Conservation (phyloP, 805 yeast species). For the Komagataella pastoris region DNA sequence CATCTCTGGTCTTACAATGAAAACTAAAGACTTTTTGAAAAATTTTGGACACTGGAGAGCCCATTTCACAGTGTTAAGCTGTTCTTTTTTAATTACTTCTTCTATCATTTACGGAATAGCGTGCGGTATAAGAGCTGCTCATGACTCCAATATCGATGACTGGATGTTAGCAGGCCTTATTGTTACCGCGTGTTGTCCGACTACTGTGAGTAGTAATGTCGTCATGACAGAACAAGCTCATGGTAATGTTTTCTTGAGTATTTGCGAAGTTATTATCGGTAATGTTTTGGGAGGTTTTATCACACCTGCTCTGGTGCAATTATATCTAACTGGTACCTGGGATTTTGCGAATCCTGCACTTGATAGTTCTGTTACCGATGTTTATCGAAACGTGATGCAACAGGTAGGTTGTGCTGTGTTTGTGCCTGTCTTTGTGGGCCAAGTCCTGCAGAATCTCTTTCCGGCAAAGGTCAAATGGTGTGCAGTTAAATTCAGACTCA, state of each 20-base stretch:
- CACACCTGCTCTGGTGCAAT: constrained; percentile 73
- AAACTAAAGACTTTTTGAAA: constrained; percentile 42
- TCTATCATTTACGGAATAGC: constrained; percentile 64
- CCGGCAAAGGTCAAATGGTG: constrained; percentile 55
- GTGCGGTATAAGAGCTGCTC: constrained; percentile 46
- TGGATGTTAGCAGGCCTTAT: constrained; percentile 77
- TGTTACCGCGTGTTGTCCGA: constrained; percentile 79
- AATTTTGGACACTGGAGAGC: constrained; percentile 74
- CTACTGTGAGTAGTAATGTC: constrained; percentile 85
- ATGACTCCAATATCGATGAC: constrained; percentile 44
- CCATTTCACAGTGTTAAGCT: constrained; percentile 52
- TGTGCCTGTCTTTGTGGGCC: constrained; percentile 83
- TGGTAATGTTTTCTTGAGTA: constrained; percentile 67
- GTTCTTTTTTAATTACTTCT: constrained; percentile 56
- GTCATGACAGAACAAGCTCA: constrained; percentile 83
- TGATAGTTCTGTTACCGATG: constrained; percentile 34
- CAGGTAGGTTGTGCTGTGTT: constrained; percentile 78
- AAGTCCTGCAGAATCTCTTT: constrained; percentile 56
- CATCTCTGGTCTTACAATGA: constrained; percentile 70
- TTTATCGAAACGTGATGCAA: constrained; percentile 72
- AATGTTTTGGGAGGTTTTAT: constrained; percentile 77
- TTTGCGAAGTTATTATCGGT: constrained; percentile 79
- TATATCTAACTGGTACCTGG: constrained; percentile 47
- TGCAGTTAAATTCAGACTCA: constrained; percentile 40
- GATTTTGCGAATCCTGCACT: constrained; percentile 70